Conservation (phyloP, 1,284 basidiomycete species). For the Golubevia pallescens region DNA sequence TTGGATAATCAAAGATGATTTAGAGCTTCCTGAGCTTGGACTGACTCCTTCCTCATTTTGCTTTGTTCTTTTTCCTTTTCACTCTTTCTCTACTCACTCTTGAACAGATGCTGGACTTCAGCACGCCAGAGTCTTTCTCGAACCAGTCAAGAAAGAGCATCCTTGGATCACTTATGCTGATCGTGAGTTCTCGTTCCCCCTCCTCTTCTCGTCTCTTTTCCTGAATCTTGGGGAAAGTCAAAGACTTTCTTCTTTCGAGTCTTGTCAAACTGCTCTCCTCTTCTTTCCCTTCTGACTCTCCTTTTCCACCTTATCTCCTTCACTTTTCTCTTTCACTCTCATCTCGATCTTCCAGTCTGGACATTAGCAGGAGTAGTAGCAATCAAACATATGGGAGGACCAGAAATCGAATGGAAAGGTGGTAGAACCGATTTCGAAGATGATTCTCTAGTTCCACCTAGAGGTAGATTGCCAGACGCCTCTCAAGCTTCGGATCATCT, state of each 20-base stretch:
- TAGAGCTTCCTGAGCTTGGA: too few species aligned
- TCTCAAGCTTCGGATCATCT: slow-evolving; percentile 67
- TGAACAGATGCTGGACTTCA: slow-evolving; percentile 65
- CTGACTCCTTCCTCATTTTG: background rate
- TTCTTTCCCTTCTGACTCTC: slow-evolving; percentile 31
- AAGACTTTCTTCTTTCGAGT: slow-evolving; percentile 16
- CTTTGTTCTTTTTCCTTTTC: background rate
- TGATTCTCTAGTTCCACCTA: slow-evolving; percentile 63
- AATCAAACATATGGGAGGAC: slow-evolving; percentile 56
- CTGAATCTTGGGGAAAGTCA: background rate
- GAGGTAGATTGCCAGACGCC: slow-evolving; percentile 68
- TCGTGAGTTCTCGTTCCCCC: slow-evolving; percentile 35
- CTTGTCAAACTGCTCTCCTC: background rate
- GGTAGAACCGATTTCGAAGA: slow-evolving; percentile 67
- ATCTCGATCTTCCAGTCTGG: slow-evolving; percentile 30
- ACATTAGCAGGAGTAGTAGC: slow-evolving; percentile 59
- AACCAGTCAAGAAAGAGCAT: slow-evolving; percentile 68
- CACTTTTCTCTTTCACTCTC: slow-evolving; percentile 29
- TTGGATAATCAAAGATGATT: too few species aligned
- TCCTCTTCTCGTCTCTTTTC: slow-evolving; percentile 1
- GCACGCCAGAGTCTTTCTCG: slow-evolving; percentile 68
- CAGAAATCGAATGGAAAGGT: slow-evolving; percentile 66
- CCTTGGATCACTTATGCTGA: slow-evolving; percentile 69
- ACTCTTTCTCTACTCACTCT: background rate
- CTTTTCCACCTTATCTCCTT: slow-evolving; percentile 19